Base-by-base conservation (phyloP, 2,329 filamentous ascomycete genomes). In the Pezicula carpinea region DNA sequence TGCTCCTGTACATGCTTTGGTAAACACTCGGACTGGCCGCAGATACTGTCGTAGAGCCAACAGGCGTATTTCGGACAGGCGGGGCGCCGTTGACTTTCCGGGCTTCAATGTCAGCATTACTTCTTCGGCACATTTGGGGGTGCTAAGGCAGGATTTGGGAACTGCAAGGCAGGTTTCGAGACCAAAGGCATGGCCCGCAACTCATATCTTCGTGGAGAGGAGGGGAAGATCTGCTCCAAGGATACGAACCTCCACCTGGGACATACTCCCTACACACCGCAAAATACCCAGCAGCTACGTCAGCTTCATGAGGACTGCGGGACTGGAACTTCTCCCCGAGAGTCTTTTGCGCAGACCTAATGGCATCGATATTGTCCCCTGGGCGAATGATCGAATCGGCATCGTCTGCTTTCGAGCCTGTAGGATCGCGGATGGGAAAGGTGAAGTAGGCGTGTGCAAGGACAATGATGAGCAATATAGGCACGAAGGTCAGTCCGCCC, bases 1-100 rank as follows among this genome's bases (percentile, higher is more conserved):
- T 85, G 65, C 87, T 96, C 64, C 90, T 77, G 69, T 99, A 99
- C 89, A 99, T 96, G 65, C 87, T 87, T 76, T 97, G 93, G 67
- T 97, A 97, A 32, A 99, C 92, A 65, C 92, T 96, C 47, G 87
- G 90, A 61, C 89, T 95, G 47, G 90, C 86, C 35, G 86, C 75
- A 29, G 85, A 81, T 38, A 93, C 82, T 14, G 87, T 85, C 44
- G 79, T 69, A 47, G 86, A 83, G 15, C 89, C 89, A 11, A 88
- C 80, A 5, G 90, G 89, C 0, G 88, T 92, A 26, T 83, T 81
- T 50, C 89, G 80, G 69, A 96, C 91, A 49, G 92, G 90, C 5
- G 91, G 90, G 69, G 92, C 95, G 50, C 89, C 89, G 71, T 95
- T 95, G 66, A 95, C 85, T 29, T 29, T 11, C 26, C 10, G 10